Percentiles rank a stretch among this genome's conserved stretches.
Conservation (phyloP, 805 yeast genomes). For the Pichia rugopelliculosa region DNA sequence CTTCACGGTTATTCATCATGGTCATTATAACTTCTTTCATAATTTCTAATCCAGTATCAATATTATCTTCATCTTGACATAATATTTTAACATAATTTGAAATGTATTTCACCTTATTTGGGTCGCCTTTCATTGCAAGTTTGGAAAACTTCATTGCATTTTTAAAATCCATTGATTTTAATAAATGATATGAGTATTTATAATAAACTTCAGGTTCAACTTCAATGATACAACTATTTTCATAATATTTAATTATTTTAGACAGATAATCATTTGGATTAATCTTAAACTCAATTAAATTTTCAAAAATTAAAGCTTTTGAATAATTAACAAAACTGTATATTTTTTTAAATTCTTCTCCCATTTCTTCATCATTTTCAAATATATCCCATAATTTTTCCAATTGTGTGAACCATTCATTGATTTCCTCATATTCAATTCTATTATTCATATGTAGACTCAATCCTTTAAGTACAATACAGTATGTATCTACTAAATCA, state of each 20-base stretch:
- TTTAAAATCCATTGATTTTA: constrained; percentile 36
- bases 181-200: constrained; percentile 42
- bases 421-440: constrained; percentile 14
- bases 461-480: constrained; percentile 13
- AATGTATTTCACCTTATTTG: constrained; percentile 56
- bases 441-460: constrained; percentile 6
- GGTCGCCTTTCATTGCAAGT: constrained; percentile 39
- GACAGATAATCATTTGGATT: constrained; percentile 5
- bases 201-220: constrained; percentile 21
- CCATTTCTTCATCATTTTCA: neutral
- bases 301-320: constrained; percentile 18
- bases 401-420: constrained; percentile 16
- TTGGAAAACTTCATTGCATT: constrained; percentile 42
- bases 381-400: constrained; percentile 6
- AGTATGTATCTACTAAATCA: constrained; percentile 20
- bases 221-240: constrained; percentile 2
- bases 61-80: constrained; percentile 49
- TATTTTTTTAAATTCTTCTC: neutral
- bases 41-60: constrained; percentile 28
- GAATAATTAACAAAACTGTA: neutral
- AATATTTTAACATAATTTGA: constrained; percentile 59
- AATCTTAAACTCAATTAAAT: constrained; percentile 5
- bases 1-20: constrained; percentile 23
- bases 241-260: neutral
- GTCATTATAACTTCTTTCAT: constrained; percentile 51